Base-by-base conservation (phyloP, 2,329 filamentous ascomycete genomes). In the Mycosphaerella sp. region DNA sequence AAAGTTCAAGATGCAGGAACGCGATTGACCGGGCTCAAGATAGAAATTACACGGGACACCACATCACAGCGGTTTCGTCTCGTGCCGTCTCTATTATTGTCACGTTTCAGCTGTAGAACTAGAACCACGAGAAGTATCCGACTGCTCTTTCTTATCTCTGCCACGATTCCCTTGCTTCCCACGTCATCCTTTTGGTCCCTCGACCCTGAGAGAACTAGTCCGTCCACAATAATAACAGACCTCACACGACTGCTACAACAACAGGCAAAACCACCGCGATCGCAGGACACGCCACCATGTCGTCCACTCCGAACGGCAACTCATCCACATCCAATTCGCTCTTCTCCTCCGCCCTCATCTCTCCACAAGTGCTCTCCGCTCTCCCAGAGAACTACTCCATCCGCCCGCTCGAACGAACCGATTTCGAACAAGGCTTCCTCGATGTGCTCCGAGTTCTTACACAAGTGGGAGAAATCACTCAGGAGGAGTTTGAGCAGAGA, bases 371-470 rank as follows among this genome's bases (percentile, higher is more conserved):
- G 61, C 73, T 81, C 54, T 75, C 82, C 36, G 78, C 76, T 14
- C 82, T 97, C 0, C 91, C 93, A 39, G 75, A 84, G 61, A 85
- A 86, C 63, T 97, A 97, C 76, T 81, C 77, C 25, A 80, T 95
- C 65, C 89, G 93, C 21, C 83, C 91, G 0, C 78, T 97, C 44
- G 81, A 85, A 62, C 81, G 81, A 61, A 79, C 78, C 62, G 93
- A 98, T 73, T 95, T 85, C 72, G 74, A 79, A 50, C 79, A 78
- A 30, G 89, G 89, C 57, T 96, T 95, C 70, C 83, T 98, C 62
- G 89, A 95, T 66, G 91, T 93, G 54, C 76, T 98, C 58, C 82
- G 89, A 41, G 89, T 96, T 34, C 77, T 98, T 63, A 97, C 93
- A 2, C 93, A 87, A 6, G 91, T 97, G 18, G 93, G 93, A 57